Conservation (phyloP, 164 flowering plant species). For the Brasenia schreberi region DNA sequence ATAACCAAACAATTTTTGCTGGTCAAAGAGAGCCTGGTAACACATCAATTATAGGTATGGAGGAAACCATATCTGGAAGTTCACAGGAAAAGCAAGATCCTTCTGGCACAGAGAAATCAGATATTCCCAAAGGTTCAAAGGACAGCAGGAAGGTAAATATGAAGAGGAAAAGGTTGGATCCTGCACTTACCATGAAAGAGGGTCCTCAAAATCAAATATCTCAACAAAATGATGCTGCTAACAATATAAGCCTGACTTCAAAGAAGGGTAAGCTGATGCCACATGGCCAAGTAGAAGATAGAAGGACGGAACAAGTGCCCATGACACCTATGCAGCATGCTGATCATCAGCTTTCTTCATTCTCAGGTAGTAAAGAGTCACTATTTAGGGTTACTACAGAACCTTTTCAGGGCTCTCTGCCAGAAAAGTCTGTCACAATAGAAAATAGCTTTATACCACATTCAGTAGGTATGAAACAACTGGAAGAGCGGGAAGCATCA, state of each 20-base stretch:
- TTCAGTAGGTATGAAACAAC: constrained; percentile 11
- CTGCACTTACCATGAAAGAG: constrained; percentile 24
- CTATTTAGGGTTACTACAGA: constrained; percentile 19
- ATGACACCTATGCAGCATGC: constrained; percentile 13
- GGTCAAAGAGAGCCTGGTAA: constrained; percentile 71
- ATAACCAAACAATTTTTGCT: constrained; percentile 27
- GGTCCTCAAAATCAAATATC: constrained; percentile 17
- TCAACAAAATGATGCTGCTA: constrained; percentile 29
- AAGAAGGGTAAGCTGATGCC: constrained; percentile 35
- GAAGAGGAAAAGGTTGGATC: constrained; percentile 61
- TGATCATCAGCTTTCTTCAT: constrained; percentile 14
- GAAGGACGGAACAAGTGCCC: background rate
- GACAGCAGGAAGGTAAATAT: constrained; percentile 13
- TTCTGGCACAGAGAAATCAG: background rate
- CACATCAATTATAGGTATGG: constrained; percentile 38
- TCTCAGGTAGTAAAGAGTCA: constrained; percentile 17
- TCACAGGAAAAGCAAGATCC: constrained; percentile 37
- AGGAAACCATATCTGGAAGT: constrained; percentile 57
- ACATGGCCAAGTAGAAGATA: background rate
- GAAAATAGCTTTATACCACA: constrained; percentile 9
- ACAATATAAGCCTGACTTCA: constrained; percentile 11
- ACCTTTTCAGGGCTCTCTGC: constrained; percentile 5
- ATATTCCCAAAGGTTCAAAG: background rate
- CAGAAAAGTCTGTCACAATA: constrained; percentile 10
- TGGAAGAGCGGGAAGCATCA: constrained; percentile 27